Conservation (phyloP, 2,329 filamentous ascomycete species). For the Xylariaceae sp. region DNA sequence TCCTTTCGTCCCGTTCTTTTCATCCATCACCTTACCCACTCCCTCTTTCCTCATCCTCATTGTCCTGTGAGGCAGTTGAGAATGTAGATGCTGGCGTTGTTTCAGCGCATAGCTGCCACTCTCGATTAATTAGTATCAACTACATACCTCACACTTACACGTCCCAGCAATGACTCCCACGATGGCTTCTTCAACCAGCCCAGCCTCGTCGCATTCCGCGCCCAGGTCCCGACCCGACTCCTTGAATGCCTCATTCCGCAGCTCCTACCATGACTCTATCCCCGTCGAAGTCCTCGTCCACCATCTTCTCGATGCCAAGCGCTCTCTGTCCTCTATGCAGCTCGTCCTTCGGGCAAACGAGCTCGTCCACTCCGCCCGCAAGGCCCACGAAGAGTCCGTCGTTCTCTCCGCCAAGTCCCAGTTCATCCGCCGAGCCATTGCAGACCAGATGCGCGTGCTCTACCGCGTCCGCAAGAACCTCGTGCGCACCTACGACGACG, state of each 20-base stretch:
- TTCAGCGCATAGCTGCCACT: conserved; percentile 12
- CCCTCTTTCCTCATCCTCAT: neutral
- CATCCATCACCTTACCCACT: neutral
- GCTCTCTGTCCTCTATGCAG: conserved; percentile 78
- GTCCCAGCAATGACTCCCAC: conserved; percentile 1
- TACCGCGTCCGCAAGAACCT: conserved; percentile 50
- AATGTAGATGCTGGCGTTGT: conserved; percentile 16
- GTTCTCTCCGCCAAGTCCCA: conserved; percentile 66
- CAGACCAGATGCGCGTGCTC: conserved; percentile 53
- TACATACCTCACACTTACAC: neutral
- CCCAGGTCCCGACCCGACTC: conserved; percentile 22
- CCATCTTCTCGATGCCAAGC: conserved; percentile 82
- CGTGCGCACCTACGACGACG: conserved; percentile 54
- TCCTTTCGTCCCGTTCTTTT: neutral
- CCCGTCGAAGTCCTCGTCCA: conserved; percentile 76
- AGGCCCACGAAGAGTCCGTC: conserved; percentile 74
- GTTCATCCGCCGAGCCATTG: conserved; percentile 65
- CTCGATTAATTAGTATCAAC: neutral
- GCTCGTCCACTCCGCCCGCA: conserved; percentile 73
- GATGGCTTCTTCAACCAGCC: conserved; percentile 26
- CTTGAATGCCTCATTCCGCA: conserved; percentile 30
- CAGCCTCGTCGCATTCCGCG: conserved; percentile 24
- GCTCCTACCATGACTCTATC: conserved; percentile 37
- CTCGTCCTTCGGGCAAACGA: conserved; percentile 85
- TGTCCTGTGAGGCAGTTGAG: neutral